Base-by-base conservation (phyloP, 176 grass and related monocot species). In the Raddia guianensis region DNA sequence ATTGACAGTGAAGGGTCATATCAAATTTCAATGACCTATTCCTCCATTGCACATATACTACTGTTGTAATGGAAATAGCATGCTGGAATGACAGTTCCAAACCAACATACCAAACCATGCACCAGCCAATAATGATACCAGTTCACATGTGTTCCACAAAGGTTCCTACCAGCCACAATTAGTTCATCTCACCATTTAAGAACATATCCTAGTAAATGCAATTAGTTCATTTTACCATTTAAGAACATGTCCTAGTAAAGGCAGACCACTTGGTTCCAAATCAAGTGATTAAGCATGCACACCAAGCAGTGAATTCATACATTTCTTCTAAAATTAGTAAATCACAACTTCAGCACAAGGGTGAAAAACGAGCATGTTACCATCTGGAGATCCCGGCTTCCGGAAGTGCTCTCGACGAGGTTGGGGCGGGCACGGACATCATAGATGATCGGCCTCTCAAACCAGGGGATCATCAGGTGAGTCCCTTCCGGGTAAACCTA, bases 401-500 rank as follows among this genome's bases (percentile, higher is more conserved):
- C 94, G 37, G 94, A 91, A 75, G 94, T 97, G 83, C 91, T 97
- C 84, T 97, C 89, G 11, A 93, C 84, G 73, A 97, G 86, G 90
- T 91, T 89, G 65, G 94, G 94, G 78, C 86, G 86, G 62, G 94
- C 91, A 18, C 93, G 93, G 51, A 93, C 91, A 63, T 93, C 86
- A 80, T 91, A 97, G 84, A 93, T 93, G 58, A 93, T 91, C 8
- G 94, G 91, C 79, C 94, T 97, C 77, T 97, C 91, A 64, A 97
- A 89, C 90, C 86, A 97, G 7, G 94, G 94, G 76, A 97, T 87
- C 10, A 93, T 87, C 51, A 97, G 78, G 80, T 93, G 91, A 52
- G 91, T 93, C 64, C 94, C 91, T 67, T 97, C 93, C n/a, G 90
- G 90, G 86, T 97, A 91, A 49, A 97, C 93, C 90, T 97, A 74